Evolutionary conservation across 768 basidiomycete genomes (phyloP).

Genomic region (Erythrobasidium yunnanense): DNA sequence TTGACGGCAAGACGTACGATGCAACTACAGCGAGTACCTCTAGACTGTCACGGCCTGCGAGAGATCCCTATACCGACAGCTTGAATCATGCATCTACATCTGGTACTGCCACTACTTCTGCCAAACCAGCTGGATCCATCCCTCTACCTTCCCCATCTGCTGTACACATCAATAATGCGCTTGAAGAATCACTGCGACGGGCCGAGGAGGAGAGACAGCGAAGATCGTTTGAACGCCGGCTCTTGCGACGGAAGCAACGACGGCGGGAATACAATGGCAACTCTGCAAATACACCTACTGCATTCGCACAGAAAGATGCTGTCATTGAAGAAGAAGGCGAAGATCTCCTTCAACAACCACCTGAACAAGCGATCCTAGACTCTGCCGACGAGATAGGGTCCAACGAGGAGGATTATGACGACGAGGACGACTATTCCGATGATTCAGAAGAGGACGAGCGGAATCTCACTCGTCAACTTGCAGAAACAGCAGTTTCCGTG

Average conservation of each 20-base stretch:
- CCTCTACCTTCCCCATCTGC: constrained; percentile 23
- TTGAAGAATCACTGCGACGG: constrained; percentile 13
- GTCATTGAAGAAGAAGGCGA: not conserved
- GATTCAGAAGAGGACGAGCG: constrained; percentile 40
- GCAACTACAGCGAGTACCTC: not conserved
- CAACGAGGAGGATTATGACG: constrained; percentile 10
- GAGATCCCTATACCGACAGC: not conserved
- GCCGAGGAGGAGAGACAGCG: constrained; percentile 12
- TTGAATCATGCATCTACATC: not conserved
- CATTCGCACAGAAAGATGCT: not conserved
- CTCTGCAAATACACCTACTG: not conserved
- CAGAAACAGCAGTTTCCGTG: constrained; percentile 92
- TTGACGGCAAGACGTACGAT: not conserved
- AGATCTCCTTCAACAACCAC: not conserved
- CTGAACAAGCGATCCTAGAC: not conserved
- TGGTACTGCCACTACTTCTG: not conserved
- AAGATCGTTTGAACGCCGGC: constrained; percentile 12
- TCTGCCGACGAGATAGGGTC: not conserved
- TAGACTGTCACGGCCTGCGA: too few relatives aligned
- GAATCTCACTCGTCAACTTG: constrained; percentile 80
- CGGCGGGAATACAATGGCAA: not conserved
- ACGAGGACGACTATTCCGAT: constrained; percentile 45
- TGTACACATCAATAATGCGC: constrained; percentile 20
- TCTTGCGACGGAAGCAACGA: too few relatives aligned
- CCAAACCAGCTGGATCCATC: not conserved